Evolutionary conservation across 805 yeast species (phyloP).

Genomic region (Teunomyces stri): DNA sequence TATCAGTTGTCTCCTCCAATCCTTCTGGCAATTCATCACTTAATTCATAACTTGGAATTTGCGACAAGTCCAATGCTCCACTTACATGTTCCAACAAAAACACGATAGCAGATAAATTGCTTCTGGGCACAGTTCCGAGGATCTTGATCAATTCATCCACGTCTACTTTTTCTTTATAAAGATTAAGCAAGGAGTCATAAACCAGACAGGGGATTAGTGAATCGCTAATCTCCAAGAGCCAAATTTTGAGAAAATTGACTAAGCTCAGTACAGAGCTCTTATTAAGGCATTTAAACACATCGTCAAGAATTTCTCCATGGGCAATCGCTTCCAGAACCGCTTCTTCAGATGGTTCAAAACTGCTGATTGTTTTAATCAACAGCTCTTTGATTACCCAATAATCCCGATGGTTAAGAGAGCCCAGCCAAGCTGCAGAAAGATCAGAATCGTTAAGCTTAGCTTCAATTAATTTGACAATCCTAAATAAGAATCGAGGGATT

Average conservation of each 20-base stretch:
- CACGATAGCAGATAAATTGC: conserved; percentile 37
- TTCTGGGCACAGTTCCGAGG: conserved; percentile 35
- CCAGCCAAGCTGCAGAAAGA: conserved; percentile 21
- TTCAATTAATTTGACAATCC: conserved; percentile 20
- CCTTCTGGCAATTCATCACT: conserved; percentile 22
- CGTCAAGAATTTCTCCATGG: conserved; percentile 21
- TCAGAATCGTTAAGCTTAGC: conserved; percentile 6
- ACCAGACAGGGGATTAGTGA: conserved; percentile 42
- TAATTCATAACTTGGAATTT: conserved; percentile 24
- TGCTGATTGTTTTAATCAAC: conserved; percentile 21
- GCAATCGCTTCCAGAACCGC: conserved; percentile 18
- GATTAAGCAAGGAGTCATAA: conserved; percentile 28
- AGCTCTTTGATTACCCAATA: conserved; percentile 37
- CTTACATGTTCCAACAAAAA: conserved; percentile 35
- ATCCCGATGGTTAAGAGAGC: conserved; percentile 29
- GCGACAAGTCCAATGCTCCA: conserved; percentile 19
- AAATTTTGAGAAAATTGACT: conserved; percentile 34
- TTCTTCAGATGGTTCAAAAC: conserved; percentile 11
- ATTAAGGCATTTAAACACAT: conserved; percentile 12
- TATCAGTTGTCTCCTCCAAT: conserved; percentile 4
- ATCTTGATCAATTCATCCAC: conserved; percentile 20
- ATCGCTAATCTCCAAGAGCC: conserved; percentile 42
- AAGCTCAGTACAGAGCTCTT: conserved; percentile 10
- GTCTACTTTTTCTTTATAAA: conserved; percentile 12
- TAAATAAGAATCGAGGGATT: conserved; percentile 29